Base-by-base conservation (phyloP, 306 rosid species). In the Vigna radiata region DNA sequence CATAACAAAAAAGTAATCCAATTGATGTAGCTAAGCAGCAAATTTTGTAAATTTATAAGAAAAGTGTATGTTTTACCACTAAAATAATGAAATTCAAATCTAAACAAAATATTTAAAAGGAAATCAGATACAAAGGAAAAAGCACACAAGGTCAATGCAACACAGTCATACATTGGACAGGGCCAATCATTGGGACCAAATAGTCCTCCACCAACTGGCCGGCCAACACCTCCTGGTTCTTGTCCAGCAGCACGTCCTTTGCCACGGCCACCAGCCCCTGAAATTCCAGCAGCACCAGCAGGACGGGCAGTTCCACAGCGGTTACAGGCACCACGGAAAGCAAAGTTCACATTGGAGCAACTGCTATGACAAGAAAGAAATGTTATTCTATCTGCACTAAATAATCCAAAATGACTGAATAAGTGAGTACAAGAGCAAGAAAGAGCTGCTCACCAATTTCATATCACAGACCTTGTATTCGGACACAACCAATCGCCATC, bases 381-480 rank as follows among this genome's bases (percentile, higher is more conserved):
- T 69, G 79, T 84, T 85, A 80, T 85, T 64, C 70, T 79, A 72
- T 81, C 77, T 43, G 72, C 77, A 73, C 41, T 23, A 58, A 47
- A 62, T 56, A 14, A 61, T 68, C 65, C 8, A 63, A 36, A 41
- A 76, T 21, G 78, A 41, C 25, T 16, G 49, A 63, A 72, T 60
- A 61, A 44, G 61, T 43, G 56, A 46, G 65, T 23, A 66, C 41
- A 90, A 82, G 91, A 88, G 92, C 90, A 86, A 90, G 97, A 90
- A 89, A 79, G 92, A 87, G 93, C 96, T 77, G 93, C 97, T 95
- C 99, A 92, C 97, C 99, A 83, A 95, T 89, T 69, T 95, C 99
- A 92, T 89, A 95, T 88, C 97, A 95, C 97, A 90, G 97, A 95
- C 99, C 99, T 95, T 92, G 99, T 90, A 95, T 95, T 92, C 77